Conservation (phyloP, 2,329 filamentous ascomycete species). For the Penicillium sp. region DNA sequence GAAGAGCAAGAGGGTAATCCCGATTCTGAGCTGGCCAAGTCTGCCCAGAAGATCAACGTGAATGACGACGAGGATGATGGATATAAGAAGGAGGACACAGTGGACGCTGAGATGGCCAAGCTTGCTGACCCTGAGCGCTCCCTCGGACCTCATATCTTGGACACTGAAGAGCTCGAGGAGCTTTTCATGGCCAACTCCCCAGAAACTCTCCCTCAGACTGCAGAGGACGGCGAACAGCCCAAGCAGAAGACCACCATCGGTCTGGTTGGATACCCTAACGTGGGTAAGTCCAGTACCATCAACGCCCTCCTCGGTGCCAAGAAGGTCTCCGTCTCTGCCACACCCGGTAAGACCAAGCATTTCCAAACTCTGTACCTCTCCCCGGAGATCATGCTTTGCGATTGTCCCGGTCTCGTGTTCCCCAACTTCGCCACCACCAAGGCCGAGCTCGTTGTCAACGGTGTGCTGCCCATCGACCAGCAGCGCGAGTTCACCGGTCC, state of each 20-base stretch:
- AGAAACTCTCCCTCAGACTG: conserved; percentile 47
- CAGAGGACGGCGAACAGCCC: conserved; percentile 46
- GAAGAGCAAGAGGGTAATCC: conserved; percentile 40
- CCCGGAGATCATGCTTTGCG: conserved; percentile 85
- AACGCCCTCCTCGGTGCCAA: conserved; percentile 98
- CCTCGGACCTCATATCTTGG: conserved; percentile 71
- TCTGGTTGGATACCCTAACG: conserved; percentile 96
- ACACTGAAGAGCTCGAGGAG: conserved; percentile 86
- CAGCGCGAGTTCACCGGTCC: conserved; percentile 90
- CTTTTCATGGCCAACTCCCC: conserved; percentile 80
- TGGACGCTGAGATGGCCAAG: conserved; percentile 16
- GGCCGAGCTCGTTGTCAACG: conserved; percentile 92
- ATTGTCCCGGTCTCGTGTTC: conserved; percentile 98
- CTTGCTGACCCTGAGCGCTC: conserved; percentile 40
- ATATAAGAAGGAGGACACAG: conserved; percentile 30
- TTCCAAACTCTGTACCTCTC: conserved; percentile 98
- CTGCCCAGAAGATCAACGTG: conserved; percentile 48
- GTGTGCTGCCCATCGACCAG: conserved; percentile 94
- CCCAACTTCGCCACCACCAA: conserved; percentile 97
- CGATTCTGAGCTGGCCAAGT: conserved; percentile 47
- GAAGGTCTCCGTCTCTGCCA: conserved; percentile 97
- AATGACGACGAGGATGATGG: conserved; percentile 40
- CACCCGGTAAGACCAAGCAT: conserved; percentile 97
- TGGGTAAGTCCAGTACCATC: conserved; percentile 98
- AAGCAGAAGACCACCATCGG: conserved; percentile 80